phyloP scores from a whole-genome alignment of 371 early-diverging fungal genomes.

The Lichtheimia hyalospora region DNA sequence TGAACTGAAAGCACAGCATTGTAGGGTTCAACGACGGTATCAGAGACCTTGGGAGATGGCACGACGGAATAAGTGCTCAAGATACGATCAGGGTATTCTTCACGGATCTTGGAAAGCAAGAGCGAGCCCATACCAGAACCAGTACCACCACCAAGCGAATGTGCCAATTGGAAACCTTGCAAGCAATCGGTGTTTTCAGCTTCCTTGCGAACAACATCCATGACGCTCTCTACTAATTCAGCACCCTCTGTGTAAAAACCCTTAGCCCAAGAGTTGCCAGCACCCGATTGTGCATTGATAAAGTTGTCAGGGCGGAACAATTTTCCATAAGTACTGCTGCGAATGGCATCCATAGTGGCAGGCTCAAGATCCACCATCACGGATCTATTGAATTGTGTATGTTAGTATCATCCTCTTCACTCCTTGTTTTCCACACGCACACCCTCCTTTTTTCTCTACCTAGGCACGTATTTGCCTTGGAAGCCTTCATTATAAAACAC shows the following conservation, averaged over 20 bases:
- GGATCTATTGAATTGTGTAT: constrained; percentile 66
- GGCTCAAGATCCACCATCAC: constrained; percentile 99
- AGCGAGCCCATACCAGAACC: constrained; percentile 90
- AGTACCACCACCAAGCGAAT: constrained; percentile 90
- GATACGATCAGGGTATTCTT: constrained; percentile 94
- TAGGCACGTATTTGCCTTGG: constrained; percentile 81
- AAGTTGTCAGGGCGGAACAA: constrained; percentile 91
- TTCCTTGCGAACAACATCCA: constrained; percentile 86
- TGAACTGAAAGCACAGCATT: constrained; percentile 88
- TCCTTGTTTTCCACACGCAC: not conserved
- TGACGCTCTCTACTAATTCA: constrained; percentile 81
- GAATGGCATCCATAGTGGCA: constrained; percentile 97
- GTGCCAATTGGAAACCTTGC: constrained; percentile 88
- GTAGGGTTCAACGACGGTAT: constrained; percentile 93
- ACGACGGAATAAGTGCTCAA: constrained; percentile 92
- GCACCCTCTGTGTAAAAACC: constrained; percentile 93
- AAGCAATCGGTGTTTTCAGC: constrained; percentile 84
- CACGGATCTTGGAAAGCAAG: constrained; percentile 84
- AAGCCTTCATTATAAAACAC: constrained; percentile 95
- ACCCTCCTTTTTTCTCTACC: constrained; percentile 59
- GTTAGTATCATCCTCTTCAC: constrained; percentile 21
- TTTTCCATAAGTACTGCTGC: constrained; percentile 66
- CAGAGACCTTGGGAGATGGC: constrained; percentile 53
- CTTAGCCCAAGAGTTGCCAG: constrained; percentile 90
- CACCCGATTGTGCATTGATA: constrained; percentile 84